Base-by-base conservation (phyloP, 768 basidiomycete species). In the Trametes cubensis region DNA sequence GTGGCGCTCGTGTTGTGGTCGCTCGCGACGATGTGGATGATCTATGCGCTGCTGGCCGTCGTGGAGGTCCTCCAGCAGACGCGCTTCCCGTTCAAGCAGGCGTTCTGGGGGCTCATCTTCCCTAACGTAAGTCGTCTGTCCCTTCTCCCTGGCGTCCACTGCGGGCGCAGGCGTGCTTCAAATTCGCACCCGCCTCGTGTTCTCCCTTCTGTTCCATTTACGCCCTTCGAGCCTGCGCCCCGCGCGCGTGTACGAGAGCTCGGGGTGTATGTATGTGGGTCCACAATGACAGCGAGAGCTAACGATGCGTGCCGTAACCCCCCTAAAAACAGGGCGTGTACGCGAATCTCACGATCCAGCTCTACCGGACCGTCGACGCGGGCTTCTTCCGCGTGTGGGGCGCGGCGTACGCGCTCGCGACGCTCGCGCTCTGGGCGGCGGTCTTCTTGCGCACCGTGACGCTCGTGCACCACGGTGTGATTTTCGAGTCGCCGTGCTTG, bases 101-200 rank as follows among this genome's bases (percentile, higher is more conserved):
- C 82, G 0, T 86, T 83, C 66, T 90, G 89, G 89, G 85, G 85
- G 8, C 71, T 87, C 42, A 83, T 89, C 63, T 90, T 90, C 69
- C 88, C 89, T 5, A 89, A 88, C 64, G 89, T 84, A 64, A 41
- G 83, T 72, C 38, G 47, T 40, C 53, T 17, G 20, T 30, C 52
- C 28, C 28, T 28, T 28, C 28, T 28, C 28, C 4, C 34, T 11
- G 2, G 34, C 34, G 34, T 34, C 34, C 10, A 10, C 34, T 34
- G 34, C 34, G 34, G 6, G 34, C 34, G 34, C 34, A 34, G 34
- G 34, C 10, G 34, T 34, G 34, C 34, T 34, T 34, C n/a, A n/a
- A n/a, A n/a, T n/a, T n/a, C 34, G 34, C 34, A 34, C 34, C 34
- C 34, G 34, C 34, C 34, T 34, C 34, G 34, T 34, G 34, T 34